phyloP scores from a whole-genome alignment of 2,329 filamentous ascomycete species.

The Albophoma yamanashiensis region DNA sequence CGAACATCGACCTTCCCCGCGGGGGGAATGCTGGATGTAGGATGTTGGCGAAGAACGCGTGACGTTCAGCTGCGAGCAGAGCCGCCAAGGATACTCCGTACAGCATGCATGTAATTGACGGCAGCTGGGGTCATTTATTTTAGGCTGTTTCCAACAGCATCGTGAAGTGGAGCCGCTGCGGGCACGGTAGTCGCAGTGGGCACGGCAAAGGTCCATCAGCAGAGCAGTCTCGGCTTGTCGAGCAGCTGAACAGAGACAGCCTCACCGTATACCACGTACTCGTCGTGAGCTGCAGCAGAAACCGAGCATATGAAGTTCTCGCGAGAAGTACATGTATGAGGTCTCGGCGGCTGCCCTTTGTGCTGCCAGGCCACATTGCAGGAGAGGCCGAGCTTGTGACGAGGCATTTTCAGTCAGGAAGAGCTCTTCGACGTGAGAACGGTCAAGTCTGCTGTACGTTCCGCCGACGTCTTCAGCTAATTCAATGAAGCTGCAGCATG shows the following conservation, averaged over 20 bases:
- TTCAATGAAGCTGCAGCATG: neutral
- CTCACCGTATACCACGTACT: neutral
- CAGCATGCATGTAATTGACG: neutral
- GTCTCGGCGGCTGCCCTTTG: neutral
- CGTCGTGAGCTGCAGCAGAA: neutral
- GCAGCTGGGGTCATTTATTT: neutral
- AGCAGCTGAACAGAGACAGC: neutral
- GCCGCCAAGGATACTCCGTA: neutral
- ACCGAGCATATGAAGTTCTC: neutral
- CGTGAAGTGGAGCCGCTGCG: neutral
- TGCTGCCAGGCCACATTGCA: neutral
- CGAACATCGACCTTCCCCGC: neutral
- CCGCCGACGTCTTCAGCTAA: neutral
- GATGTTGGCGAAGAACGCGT: neutral
- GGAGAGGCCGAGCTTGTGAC: neutral
- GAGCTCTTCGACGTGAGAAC: no score
- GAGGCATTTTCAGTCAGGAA: neutral
- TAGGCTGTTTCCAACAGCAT: neutral
- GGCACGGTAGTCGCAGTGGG: neutral
- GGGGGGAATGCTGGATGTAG: neutral
- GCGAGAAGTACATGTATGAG: neutral
- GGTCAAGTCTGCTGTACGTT: neutral
- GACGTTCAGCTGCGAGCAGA: no score
- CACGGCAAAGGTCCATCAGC: neutral
- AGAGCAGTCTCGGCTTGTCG: neutral